These are phyloP conservation scores for Apiospora phragmitis DNA, from an alignment of 2,329 filamentous ascomycete species.

Conservation along the genomic window DNA sequence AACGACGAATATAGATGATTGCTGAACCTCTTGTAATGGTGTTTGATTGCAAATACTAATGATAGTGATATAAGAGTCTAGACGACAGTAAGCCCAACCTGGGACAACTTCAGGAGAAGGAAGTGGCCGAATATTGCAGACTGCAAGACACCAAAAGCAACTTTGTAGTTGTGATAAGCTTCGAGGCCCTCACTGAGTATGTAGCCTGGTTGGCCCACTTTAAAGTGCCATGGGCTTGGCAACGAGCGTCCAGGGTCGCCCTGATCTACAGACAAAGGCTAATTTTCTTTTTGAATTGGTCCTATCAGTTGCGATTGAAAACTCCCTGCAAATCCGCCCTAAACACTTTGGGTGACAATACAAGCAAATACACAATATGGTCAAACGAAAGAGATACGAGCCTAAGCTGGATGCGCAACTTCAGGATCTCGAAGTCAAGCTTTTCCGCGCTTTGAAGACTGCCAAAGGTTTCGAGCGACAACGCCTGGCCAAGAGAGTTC, in stretches of 20 bases:
- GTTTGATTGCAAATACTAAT: background rate
- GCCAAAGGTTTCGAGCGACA: slow-evolving; percentile 79
- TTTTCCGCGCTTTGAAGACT: slow-evolving; percentile 68
- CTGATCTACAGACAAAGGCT: background rate
- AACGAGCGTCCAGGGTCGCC: background rate
- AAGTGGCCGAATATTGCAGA: no score
- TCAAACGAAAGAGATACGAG: slow-evolving; percentile 58
- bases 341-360: slow-evolving; percentile 17
- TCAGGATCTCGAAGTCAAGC: slow-evolving; percentile 56
- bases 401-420: slow-evolving; percentile 50
- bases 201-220: background rate
- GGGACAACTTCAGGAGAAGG: background rate
- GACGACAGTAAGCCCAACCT: background rate
- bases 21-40: background rate
- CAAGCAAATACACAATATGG: slow-evolving; percentile 41
- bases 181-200: background rate
- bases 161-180: background rate
- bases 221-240: background rate
- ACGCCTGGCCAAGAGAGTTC: slow-evolving; percentile 64
- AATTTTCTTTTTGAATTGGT: background rate
- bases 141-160: background rate
- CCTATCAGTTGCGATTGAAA: slow-evolving; percentile 8
- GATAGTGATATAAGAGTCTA: background rate
- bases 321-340: slow-evolving; percentile 1
- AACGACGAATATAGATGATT: background rate